Conservation (phyloP, 345 rosid genomes). For the Heritiera littoralis region DNA sequence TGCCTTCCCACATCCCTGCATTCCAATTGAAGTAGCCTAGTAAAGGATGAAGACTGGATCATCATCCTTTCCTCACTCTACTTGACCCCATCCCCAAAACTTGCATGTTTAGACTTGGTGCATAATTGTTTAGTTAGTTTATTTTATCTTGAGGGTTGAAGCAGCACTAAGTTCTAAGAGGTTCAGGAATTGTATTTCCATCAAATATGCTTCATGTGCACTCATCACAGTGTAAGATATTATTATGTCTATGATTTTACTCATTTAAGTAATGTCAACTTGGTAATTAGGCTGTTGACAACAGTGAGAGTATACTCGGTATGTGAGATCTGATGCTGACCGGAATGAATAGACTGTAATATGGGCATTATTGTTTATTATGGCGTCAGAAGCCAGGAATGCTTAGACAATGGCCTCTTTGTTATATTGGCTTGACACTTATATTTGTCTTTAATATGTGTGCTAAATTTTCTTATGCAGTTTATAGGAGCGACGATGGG, state of each 20-base stretch:
- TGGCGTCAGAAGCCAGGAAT: not conserved
- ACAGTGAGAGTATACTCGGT: not conserved
- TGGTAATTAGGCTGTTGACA: not conserved
- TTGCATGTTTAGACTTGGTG: not conserved
- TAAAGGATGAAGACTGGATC: not conserved
- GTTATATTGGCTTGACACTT: not conserved
- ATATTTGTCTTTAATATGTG: conserved; percentile 7
- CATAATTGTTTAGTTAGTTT: not conserved
- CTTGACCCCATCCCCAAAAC: not conserved
- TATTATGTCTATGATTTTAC: not conserved
- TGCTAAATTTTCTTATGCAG: conserved; percentile 40
- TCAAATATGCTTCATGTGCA: not conserved
- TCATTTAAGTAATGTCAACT: not conserved
- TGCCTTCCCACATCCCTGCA: not conserved
- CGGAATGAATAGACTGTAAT: not conserved
- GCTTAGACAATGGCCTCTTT: not conserved
- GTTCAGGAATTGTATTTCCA: not conserved
- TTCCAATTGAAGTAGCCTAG: not conserved
- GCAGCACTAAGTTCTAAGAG: not conserved
- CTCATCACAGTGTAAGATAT: not conserved
- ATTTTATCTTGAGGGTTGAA: not conserved
- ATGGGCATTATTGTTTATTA: not conserved
- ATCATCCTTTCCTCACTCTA: not conserved
- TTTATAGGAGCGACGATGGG: conserved; percentile 95
- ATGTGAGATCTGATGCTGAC: not conserved